Evolutionary conservation across 768 basidiomycete species (phyloP).

Genomic region (Leccinum uliginosum): DNA sequence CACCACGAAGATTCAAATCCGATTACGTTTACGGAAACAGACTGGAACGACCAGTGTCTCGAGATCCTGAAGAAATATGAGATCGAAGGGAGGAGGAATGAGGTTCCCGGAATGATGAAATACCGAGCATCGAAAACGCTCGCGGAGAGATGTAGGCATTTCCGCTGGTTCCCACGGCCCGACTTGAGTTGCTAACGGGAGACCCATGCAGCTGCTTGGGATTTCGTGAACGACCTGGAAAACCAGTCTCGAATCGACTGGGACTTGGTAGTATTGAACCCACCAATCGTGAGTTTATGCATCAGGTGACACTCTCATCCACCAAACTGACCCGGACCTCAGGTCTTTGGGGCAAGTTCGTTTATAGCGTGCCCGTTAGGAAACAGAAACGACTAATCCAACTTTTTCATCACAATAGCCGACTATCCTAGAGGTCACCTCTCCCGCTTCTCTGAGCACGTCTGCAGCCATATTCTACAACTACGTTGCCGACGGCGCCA

Average conservation of each 20-base stretch:
- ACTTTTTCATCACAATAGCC: neutral
- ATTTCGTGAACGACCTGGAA: constrained; percentile 30
- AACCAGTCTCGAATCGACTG: constrained; percentile 17
- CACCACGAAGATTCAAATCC: constrained; percentile 26
- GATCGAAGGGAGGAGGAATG: constrained; percentile 40
- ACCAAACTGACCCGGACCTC: neutral
- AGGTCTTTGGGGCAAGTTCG: too few relatives aligned
- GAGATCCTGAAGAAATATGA: constrained; percentile 40
- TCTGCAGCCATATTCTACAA: too few relatives aligned
- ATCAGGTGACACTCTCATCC: too few relatives aligned
- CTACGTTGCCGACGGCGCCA: too few relatives aligned
- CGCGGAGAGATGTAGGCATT: constrained; percentile 42
- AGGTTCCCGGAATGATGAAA: constrained; percentile 34
- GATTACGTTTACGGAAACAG: constrained; percentile 39
- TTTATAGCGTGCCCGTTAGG: too few relatives aligned
- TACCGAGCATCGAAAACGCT: constrained; percentile 65
- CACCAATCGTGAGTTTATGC: constrained; percentile 33
- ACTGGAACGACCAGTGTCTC: constrained; percentile 36
- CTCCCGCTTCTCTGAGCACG: too few relatives aligned
- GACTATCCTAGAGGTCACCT: too few relatives aligned
- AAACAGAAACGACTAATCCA: neutral
- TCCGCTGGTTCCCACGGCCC: too few relatives aligned
- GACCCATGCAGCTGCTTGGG: neutral
- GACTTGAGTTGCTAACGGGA: too few relatives aligned
- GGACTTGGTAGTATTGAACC: constrained; percentile 8